phyloP scores from a whole-genome alignment of 1,139 yeast genomes.

The Eremothecium cymbalariae region DNA sequence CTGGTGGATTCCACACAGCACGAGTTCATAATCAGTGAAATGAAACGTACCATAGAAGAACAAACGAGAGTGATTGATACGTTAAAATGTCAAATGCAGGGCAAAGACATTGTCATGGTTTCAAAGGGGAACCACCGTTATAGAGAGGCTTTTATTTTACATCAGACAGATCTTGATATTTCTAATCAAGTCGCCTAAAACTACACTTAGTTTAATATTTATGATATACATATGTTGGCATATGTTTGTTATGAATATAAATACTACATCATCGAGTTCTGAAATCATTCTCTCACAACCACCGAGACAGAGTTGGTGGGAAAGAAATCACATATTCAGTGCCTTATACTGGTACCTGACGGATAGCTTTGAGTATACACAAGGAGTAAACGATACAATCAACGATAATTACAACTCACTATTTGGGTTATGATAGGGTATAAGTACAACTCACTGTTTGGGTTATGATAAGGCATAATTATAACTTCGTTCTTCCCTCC shows the following conservation, averaged over 20 bases:
- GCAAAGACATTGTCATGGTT: too few relatives aligned
- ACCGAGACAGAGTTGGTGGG: slow-evolving; percentile 18
- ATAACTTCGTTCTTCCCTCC: too few relatives aligned
- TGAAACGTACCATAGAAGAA: slow-evolving; percentile 24
- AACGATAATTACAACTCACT: slow-evolving; percentile 10
- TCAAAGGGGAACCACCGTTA: too few relatives aligned
- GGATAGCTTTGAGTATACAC: slow-evolving; percentile 11
- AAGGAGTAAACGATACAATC: slow-evolving; percentile 6
- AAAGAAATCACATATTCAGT: slow-evolving; percentile 15
- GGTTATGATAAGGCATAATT: slow-evolving; percentile 9
- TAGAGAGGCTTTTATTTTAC: too few relatives aligned
- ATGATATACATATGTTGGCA: slow-evolving; percentile 1
- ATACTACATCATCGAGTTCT: slow-evolving; percentile 1
- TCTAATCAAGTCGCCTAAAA: slow-evolving; percentile 1
- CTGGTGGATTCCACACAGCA: slow-evolving; percentile 20
- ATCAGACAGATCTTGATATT: background rate
- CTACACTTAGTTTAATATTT: background rate
- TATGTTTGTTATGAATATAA: background rate
- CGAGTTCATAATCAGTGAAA: slow-evolving; percentile 26
- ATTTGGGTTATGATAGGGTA: slow-evolving; percentile 13
- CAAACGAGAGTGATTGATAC: slow-evolving; percentile 22
- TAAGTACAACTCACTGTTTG: slow-evolving; percentile 12
- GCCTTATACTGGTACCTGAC: slow-evolving; percentile 18
- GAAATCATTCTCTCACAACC: slow-evolving; percentile 3
- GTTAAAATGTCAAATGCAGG: slow-evolving; percentile 10